Evolutionary conservation across 768 basidiomycete species (phyloP).

Genomic region (Coprinellus micaceus): DNA sequence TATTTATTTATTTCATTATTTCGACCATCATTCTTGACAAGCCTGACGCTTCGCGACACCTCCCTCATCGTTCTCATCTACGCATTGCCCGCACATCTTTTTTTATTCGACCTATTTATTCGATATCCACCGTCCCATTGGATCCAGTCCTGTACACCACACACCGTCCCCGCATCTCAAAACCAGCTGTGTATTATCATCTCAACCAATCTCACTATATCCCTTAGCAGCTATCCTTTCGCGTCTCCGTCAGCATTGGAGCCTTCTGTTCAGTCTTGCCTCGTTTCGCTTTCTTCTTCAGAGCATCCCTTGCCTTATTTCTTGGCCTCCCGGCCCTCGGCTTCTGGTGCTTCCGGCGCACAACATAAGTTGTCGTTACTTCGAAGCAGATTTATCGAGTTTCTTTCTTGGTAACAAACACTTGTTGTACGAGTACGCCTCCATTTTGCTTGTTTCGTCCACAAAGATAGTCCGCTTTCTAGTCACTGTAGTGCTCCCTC

Average conservation of each 20-base stretch:
- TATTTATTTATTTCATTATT: constrained; percentile 11
- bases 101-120: no score
- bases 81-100: constrained; percentile 15
- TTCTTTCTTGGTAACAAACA: no score
- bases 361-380: no score
- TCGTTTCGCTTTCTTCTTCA: not conserved
- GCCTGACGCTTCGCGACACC: constrained; percentile 6
- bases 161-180: not conserved
- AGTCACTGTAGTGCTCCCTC: no score
- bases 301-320: not conserved
- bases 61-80: constrained; percentile 12
- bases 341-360: no score
- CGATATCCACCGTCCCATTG: no score
- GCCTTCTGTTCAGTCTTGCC: not conserved
- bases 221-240: not conserved
- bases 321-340: no score
- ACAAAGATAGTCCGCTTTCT: no score
- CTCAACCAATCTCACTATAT: not conserved
- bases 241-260: not conserved
- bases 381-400: no score
- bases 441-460: no score
- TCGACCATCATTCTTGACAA: not conserved
- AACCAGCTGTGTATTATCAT: constrained; percentile 3
- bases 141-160: not conserved
- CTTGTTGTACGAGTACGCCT: no score